Evolutionary conservation across 1,139 yeast species (phyloP), one percentile per base, ranked within the genome.

Genomic region (Keqinozyma sinolaborantium): DNA sequence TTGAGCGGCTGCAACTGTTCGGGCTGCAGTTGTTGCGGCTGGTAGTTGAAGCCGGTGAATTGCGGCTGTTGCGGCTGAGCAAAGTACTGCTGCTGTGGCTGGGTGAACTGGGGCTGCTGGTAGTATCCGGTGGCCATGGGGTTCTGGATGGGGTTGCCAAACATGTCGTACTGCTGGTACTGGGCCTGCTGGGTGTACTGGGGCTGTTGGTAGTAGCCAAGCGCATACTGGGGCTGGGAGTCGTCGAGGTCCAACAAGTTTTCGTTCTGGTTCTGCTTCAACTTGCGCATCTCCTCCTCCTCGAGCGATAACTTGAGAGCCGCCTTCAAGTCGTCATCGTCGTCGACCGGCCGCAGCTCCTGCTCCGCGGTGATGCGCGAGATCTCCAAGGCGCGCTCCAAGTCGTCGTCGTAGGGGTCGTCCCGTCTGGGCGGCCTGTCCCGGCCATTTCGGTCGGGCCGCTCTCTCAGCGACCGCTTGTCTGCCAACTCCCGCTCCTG

Each of bases 221-320:
- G 36, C 10, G 38, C 33, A 36, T 62, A 72, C 29, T 54, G 65
- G 49, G 4, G 62, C 61, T 4, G 64, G 18, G 48, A 60, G 38
- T 75, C 83, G 38, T 67, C 70, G 38, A 78, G 60, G 44, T 78
- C 83, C 41, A 79, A 57, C 36, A 79, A 58, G 48, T 79, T 79
- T 25, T 60, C 63, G 41, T 69, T 65, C 38, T 73, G 77, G 31
- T 57, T 57, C 33, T 62, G 65, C 39, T 64, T 68, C 42, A 66
- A 63, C 45, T 72, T 76, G 50, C 80, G 74, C 72, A 82, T 70
- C 56, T 83, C 94, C 48, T 88, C 95, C 53, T 92, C 97, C 58
- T 88, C 97, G 54, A 81, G 68, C 24, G 94, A 82, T 47, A 92
- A 72, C 58, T 82, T 81, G 42, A 90, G 70, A 1, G 97, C 97